A percentile compares a stretch with the other conserved stretches of the same genome.
These are phyloP conservation scores for Carpinus fangiana DNA, from an alignment of 306 rosid species.

Conservation along the genomic window DNA sequence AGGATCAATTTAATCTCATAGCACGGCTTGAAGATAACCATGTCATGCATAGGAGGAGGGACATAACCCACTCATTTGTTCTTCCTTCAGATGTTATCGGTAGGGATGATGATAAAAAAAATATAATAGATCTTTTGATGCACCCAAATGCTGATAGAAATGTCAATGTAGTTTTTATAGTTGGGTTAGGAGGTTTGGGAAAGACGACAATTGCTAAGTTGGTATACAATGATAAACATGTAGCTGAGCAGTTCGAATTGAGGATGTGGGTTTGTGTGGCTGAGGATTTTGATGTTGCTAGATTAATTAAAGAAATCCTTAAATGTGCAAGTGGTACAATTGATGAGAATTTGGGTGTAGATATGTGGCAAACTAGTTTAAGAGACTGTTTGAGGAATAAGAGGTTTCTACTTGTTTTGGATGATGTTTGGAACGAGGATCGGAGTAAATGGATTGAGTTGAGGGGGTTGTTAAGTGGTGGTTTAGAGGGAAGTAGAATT, in stretches of 20 bases:
- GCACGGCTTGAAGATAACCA: too few species aligned
- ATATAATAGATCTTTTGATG: background rate
- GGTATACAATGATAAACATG: slow-evolving; percentile 20
- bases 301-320: slow-evolving; percentile 15
- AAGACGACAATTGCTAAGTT: slow-evolving; percentile 15
- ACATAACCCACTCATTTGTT: too few species aligned
- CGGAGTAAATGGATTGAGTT: slow-evolving; percentile 32
- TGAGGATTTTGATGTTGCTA: slow-evolving; percentile 23
- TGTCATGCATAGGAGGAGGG: too few species aligned
- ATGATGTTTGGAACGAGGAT: slow-evolving; percentile 48
- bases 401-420: slow-evolving; percentile 39
- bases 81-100: background rate
- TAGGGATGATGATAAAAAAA: background rate
- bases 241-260: slow-evolving; percentile 5
- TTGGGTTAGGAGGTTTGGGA: background rate
- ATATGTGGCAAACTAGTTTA: background rate
- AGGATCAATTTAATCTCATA: too few species aligned
- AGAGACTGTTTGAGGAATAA: slow-evolving; percentile 13
- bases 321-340: background rate
- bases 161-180: background rate
- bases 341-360: background rate
- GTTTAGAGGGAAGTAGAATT: slow-evolving; percentile 34
- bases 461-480: slow-evolving; percentile 30
- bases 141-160: background rate
- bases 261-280: slow-evolving; percentile 28